Percentiles rank a stretch among this genome's conserved stretches.
Evolutionary conservation across 225 moss, liverwort and hornwort genomes (phyloP).

Genomic region (Asterella californica): DNA sequence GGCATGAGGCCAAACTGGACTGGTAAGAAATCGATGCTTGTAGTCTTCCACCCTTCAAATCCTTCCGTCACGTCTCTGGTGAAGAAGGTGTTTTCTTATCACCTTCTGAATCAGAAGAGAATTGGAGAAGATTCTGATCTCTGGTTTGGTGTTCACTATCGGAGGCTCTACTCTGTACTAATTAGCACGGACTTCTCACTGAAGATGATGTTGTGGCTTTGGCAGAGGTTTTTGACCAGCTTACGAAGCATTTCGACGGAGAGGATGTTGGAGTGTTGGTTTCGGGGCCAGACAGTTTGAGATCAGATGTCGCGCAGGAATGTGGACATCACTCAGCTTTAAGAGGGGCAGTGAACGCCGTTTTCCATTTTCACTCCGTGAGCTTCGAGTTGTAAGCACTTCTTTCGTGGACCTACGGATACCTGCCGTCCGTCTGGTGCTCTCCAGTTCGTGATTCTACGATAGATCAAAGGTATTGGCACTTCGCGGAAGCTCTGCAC

Average conservation of each 20-base stretch:
- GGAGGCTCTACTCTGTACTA: no score
- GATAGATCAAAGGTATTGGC: background rate
- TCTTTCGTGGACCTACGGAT: background rate
- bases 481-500: background rate
- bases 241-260: slow-evolving; percentile 28
- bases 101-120: no score
- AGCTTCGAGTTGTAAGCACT: slow-evolving; percentile 48
- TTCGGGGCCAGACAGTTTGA: slow-evolving; percentile 41
- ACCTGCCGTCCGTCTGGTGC: no score
- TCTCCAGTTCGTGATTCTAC: no score
- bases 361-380: slow-evolving; percentile 58
- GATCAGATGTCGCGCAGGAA: slow-evolving; percentile 35
- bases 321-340: slow-evolving; percentile 32
- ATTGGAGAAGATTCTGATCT: no score
- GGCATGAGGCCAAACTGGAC: slow-evolving; percentile 16
- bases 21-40: background rate
- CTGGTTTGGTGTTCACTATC: no score
- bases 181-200: no score
- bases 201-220: background rate
- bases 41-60: background rate
- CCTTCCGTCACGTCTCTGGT: no score
- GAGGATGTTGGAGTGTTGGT: slow-evolving; percentile 49
- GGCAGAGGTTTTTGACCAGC: slow-evolving; percentile 44
- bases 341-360: slow-evolving; percentile 13
- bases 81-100: no score